Conservation (phyloP, 73 alveolate species). For the Paramecium tetraurelia region DNA sequence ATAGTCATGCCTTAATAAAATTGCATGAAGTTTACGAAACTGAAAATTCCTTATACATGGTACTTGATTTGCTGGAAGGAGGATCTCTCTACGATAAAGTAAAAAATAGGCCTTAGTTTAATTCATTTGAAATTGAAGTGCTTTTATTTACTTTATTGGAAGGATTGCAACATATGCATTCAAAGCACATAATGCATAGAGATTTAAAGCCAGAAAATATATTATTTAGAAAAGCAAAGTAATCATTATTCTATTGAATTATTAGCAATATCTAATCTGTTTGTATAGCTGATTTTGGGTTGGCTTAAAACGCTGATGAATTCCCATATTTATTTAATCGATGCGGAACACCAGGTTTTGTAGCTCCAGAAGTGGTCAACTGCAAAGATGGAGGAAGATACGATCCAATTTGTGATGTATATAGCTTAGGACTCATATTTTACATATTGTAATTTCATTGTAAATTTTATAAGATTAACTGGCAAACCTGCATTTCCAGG, state of each 20-base stretch:
- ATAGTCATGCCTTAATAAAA: conserved; percentile 85
- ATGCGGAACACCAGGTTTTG: conserved; percentile 68
- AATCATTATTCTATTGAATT: background rate
- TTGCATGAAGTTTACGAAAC: conserved; percentile 78
- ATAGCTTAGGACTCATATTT: conserved; percentile 56
- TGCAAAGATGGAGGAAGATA: conserved; percentile 54
- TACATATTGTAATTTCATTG: conserved; percentile 28
- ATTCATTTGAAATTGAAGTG: conserved; percentile 69
- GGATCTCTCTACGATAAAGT: conserved; percentile 80
- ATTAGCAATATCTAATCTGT: conserved; percentile 61
- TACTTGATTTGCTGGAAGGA: conserved; percentile 76
- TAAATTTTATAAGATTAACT: conserved; percentile 54
- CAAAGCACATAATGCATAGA: conserved; percentile 88
- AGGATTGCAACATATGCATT: conserved; percentile 80
- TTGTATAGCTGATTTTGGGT: conserved; percentile 66
- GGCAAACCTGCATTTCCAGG: conserved; percentile 89
- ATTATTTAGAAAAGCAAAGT: conserved; percentile 66
- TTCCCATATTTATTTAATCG: conserved; percentile 31
- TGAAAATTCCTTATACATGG: conserved; percentile 71
- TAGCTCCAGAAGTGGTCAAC: conserved; percentile 66
- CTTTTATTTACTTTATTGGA: conserved; percentile 73
- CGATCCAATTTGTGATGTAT: conserved; percentile 61
- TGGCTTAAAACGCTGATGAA: conserved; percentile 53
- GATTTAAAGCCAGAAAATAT: conserved; percentile 97
- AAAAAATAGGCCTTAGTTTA: conserved; percentile 68